Base-by-base conservation (phyloP, 257 asterid species). In the Mitragyna speciosa region DNA sequence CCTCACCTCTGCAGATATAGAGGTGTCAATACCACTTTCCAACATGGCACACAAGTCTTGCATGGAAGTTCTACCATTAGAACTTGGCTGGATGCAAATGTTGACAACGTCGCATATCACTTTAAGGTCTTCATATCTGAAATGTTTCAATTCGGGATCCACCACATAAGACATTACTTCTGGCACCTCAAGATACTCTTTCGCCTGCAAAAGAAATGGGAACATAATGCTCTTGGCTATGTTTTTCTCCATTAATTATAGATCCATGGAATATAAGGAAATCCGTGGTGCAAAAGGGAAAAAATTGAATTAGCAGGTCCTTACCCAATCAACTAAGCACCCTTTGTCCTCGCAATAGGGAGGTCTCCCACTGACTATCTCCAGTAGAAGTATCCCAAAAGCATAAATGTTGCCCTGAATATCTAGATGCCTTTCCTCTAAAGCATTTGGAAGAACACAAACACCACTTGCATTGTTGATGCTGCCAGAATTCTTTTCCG, bases 301-400 rank as follows among this genome's bases (percentile, higher is more conserved):
- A 12, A 58, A 75, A 28, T 41, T 16, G n/a, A n/a, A 7, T 2
- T 20, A 9, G 64, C 12, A 33, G 9, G 20, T 78, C 43, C 93
- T 87, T 80, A 96, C 99, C 99, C 97, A 94, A 74, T 94, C 97
- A 45, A 91, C 90, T 77, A 96, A 79, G 91, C 84, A 84, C 20
- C 98, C 99, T 82, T 91, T 88, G 77, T 91, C 97, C 85, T 92
- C 89, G 84, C 91, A 87, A 81, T 92, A 89, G 26, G 99, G 92
- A 82, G 96, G 97, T 76, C 99, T 86, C 28, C 98, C 99, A 30
- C 97, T 94, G 81, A 96, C 80, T 10, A 96, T 88, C 86, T 96
- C 98, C 41, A 92, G 95, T 66, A 96, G 84, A 16, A 96, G 91
- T 77, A 92, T 84, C 72, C 98, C 99, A 65, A 96, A 96, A 12